Percentiles rank a stretch among this genome's conserved stretches.
phyloP scores from a whole-genome alignment of 1,284 basidiomycete species.

The Ceratobasidium sp. region DNA sequence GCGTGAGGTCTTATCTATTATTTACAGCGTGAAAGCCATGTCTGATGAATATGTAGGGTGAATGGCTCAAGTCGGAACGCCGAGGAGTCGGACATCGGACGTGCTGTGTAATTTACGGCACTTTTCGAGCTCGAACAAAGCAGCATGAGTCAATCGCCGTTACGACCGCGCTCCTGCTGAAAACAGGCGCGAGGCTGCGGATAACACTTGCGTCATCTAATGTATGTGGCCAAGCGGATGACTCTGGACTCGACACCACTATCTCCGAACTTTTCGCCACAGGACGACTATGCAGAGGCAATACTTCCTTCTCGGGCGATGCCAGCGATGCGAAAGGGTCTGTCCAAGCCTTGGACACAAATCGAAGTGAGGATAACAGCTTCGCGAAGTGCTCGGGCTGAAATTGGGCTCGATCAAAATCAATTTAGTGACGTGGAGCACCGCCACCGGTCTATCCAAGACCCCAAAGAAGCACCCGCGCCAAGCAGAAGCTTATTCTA shows the following conservation, averaged over 20 bases:
- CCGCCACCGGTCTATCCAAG: constrained; percentile 2
- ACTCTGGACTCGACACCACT: neutral
- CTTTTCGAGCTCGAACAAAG: neutral
- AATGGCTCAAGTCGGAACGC: constrained; percentile 1
- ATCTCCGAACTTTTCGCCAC: neutral
- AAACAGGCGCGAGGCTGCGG: neutral
- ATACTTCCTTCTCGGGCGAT: neutral
- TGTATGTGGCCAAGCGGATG: neutral
- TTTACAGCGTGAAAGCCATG: too few relatives aligned
- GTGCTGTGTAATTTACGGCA: neutral
- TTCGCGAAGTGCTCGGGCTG: constrained; percentile 3
- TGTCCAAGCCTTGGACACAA: neutral
- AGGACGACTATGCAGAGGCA: neutral
- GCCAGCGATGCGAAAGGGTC: neutral
- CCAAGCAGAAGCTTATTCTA: constrained; percentile 27
- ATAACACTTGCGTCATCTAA: neutral
- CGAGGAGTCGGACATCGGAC: neutral
- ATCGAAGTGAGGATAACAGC: too few relatives aligned
- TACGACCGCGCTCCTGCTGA: neutral
- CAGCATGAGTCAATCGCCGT: neutral
- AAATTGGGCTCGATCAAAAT: constrained; percentile 24
- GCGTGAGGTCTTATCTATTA: neutral
- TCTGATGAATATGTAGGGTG: too few relatives aligned
- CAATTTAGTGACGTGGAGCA: constrained; percentile 10
- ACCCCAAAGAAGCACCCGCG: constrained; percentile 2